A percentile compares a stretch with the other conserved stretches of the same genome.
phyloP scores from a whole-genome alignment of 164 flowering plant species.

The Buxus sempervirens region DNA sequence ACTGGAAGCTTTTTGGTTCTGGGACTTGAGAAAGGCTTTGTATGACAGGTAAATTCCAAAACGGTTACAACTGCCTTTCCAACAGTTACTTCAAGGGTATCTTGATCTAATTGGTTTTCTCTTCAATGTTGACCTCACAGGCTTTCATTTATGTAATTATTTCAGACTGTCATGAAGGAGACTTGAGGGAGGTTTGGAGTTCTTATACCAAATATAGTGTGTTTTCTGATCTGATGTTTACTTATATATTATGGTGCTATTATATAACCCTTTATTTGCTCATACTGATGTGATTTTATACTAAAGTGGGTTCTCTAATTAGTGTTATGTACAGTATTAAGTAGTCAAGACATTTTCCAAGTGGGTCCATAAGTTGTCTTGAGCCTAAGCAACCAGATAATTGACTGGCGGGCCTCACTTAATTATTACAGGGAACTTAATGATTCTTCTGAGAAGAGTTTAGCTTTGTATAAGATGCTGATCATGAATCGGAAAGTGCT shows the following conservation, averaged over 20 bases:
- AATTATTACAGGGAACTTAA: background rate
- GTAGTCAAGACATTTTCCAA: too few species aligned
- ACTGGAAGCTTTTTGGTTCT: constrained; percentile 77
- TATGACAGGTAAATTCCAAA: background rate
- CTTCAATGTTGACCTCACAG: background rate
- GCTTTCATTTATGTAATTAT: background rate
- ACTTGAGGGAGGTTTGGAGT: too few species aligned
- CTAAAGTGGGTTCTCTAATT: too few species aligned
- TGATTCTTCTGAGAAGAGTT: background rate
- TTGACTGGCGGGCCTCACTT: background rate
- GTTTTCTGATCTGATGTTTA: too few species aligned
- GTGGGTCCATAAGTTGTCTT: background rate
- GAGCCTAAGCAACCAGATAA: background rate
- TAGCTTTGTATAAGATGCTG: too few species aligned
- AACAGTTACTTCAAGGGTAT: too few species aligned
- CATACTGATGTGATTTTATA: too few species aligned
- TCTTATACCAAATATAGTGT: too few species aligned
- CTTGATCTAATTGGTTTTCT: background rate
- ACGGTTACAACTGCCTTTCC: background rate
- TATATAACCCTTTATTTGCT: too few species aligned
- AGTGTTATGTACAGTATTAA: too few species aligned
- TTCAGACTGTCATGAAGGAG: background rate
- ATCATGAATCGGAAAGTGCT: background rate
- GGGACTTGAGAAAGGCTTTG: constrained; percentile 9
- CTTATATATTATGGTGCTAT: too few species aligned